These are phyloP conservation scores for Fomitopsis pulvina DNA, from an alignment of 768 basidiomycete species.

Conservation along the genomic window DNA sequence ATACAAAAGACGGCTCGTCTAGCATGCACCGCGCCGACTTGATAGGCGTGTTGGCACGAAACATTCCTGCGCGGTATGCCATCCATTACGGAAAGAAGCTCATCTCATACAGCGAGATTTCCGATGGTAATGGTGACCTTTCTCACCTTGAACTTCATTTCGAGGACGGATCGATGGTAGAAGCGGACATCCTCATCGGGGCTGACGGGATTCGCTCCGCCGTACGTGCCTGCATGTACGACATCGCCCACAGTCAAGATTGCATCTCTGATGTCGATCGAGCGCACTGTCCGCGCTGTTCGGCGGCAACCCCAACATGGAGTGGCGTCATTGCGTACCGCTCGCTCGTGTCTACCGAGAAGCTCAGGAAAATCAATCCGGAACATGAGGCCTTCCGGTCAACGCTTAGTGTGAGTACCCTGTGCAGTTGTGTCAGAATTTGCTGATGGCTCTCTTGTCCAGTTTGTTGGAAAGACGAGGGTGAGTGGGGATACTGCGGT, in stretches of 20 bases:
- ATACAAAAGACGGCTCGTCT: constrained; percentile 15
- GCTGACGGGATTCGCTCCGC: constrained; percentile 24
- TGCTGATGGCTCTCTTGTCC: neutral
- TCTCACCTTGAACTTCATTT: constrained; percentile 12
- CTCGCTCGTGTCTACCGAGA: constrained; percentile 18
- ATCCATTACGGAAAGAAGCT: constrained; percentile 20
- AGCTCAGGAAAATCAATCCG: constrained; percentile 14
- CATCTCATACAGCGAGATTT: constrained; percentile 9
- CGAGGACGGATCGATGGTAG: constrained; percentile 16
- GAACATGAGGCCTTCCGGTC: constrained; percentile 7
- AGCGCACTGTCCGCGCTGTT: constrained; percentile 9
- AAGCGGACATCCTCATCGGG: constrained; percentile 21
- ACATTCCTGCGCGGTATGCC: constrained; percentile 12
- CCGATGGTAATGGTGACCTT: neutral
- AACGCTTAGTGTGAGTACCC: constrained; percentile 7
- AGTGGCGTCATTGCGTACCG: constrained; percentile 22
- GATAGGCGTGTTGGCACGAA: constrained; percentile 15
- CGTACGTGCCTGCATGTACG: constrained; percentile 18
- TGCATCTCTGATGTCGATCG: neutral
- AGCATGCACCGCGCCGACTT: constrained; percentile 23
- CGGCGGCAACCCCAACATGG: constrained; percentile 17
- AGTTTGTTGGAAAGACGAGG: constrained; percentile 18
- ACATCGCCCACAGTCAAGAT: constrained; percentile 9
- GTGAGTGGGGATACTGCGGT: neutral
- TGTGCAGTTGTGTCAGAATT: neutral